These are phyloP conservation scores for Aspergillus uvarum DNA, from an alignment of 2,329 filamentous ascomycete species.

Conservation along the genomic window DNA sequence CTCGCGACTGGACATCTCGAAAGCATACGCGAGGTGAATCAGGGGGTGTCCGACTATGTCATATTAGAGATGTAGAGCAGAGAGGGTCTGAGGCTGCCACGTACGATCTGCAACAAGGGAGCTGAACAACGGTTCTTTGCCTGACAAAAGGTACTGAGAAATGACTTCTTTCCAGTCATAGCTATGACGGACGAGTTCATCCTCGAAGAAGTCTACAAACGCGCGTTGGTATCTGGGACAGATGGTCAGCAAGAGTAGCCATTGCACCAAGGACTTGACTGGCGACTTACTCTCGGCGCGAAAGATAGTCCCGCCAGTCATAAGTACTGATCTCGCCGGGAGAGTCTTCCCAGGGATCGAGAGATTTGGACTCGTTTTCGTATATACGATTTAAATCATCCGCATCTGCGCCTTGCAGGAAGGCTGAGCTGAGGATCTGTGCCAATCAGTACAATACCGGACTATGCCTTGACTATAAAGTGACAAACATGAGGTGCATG, in stretches of 20 bases:
- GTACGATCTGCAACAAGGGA: constrained; percentile 74
- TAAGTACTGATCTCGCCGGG: constrained; percentile 77
- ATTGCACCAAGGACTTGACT: neutral
- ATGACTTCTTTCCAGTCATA: constrained; percentile 85
- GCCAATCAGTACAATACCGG: constrained; percentile 10
- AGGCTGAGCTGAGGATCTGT: constrained; percentile 76
- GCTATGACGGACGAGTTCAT: constrained; percentile 71
- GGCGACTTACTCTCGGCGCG: constrained; percentile 61
- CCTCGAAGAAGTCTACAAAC: constrained; percentile 93
- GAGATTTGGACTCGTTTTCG: constrained; percentile 67
- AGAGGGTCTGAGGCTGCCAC: constrained; percentile 31
- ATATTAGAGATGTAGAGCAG: neutral
- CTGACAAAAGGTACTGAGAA: constrained; percentile 68
- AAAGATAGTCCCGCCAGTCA: constrained; percentile 85
- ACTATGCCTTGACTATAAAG: neutral
- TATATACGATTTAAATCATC: constrained; percentile 78
- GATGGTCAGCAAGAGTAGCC: neutral
- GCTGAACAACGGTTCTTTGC: constrained; percentile 74
- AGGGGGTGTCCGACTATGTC: constrained; percentile 78
- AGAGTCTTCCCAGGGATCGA: constrained; percentile 80
- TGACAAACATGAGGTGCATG: constrained; percentile 69
- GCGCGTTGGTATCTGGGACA: constrained; percentile 72
- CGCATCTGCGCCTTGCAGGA: constrained; percentile 73
- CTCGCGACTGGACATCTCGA: constrained; percentile 81
- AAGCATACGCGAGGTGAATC: constrained; percentile 94